A percentile compares a stretch with the other conserved stretches of the same genome.
phyloP scores from a whole-genome alignment of 2,329 filamentous ascomycete species.

The Aspergillus udagawae region DNA sequence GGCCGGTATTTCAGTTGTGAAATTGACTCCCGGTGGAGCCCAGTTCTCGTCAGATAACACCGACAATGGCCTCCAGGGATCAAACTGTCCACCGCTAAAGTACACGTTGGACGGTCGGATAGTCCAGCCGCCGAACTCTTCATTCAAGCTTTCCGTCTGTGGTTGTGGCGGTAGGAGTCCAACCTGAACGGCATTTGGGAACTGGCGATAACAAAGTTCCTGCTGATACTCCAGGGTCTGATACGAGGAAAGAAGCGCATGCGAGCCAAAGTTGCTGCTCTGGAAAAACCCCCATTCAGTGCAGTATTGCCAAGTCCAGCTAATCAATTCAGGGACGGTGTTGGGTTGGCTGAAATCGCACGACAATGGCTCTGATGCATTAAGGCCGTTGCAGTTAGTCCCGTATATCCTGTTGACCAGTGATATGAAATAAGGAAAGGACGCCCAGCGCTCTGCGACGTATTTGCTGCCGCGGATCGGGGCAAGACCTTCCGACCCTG shows the following conservation, averaged over 20 bases:
- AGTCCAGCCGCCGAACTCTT: slow-evolving; percentile 47
- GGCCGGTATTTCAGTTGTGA: slow-evolving; percentile 40
- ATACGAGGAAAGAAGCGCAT: slow-evolving; percentile 46
- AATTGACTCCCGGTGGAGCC: slow-evolving; percentile 35
- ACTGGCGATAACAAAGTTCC: slow-evolving; percentile 47
- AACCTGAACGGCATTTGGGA: slow-evolving; percentile 39
- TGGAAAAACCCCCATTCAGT: slow-evolving; percentile 52
- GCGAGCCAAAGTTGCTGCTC: slow-evolving; percentile 45
- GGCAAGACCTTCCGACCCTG: slow-evolving; percentile 41
- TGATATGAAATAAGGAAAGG: slow-evolving; percentile 34
- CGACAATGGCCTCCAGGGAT: slow-evolving; percentile 50
- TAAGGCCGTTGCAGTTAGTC: slow-evolving; percentile 38
- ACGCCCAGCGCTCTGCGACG: slow-evolving; percentile 40
- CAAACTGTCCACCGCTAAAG: slow-evolving; percentile 49
- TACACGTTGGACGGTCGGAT: slow-evolving; percentile 51
- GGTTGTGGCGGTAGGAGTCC: slow-evolving; percentile 43
- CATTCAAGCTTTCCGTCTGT: slow-evolving; percentile 37
- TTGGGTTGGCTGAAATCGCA: slow-evolving; percentile 38
- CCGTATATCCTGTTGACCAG: slow-evolving; percentile 38
- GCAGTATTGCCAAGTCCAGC: slow-evolving; percentile 52
- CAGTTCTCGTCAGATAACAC: slow-evolving; percentile 40
- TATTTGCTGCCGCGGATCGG: slow-evolving; percentile 38
- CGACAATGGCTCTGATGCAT: slow-evolving; percentile 17
- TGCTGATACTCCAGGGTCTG: slow-evolving; percentile 44
- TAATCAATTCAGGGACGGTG: slow-evolving; percentile 36